Evolutionary conservation across 1,284 basidiomycete species (phyloP), one percentile per base, ranked within the genome.

Genomic region (Dichomitus squalens): DNA sequence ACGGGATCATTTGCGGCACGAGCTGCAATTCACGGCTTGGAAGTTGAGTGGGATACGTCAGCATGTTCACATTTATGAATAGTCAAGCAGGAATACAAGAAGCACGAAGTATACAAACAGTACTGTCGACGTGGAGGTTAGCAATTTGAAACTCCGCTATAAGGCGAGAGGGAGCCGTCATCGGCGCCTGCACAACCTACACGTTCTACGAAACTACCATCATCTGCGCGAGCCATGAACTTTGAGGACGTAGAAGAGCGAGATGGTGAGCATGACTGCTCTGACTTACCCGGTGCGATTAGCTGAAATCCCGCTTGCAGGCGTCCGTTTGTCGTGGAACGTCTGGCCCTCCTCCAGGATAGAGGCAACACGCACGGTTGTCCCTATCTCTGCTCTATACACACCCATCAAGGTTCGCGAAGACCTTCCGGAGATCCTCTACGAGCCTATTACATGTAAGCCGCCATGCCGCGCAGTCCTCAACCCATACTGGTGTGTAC

Each of bases 361-460:
- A 77, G 97, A 99, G 78, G 94, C 96, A 8, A 98, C 96, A 41
- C 84, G 97, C 66, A 99, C 95, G 11, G 97, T 99, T 47, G 96
- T 99, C 7, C 96, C 96, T 65, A 98, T 99, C 70, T 90, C 95
- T 29, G 95, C 96, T 14, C 83, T 99, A n/a, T 99, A 99, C 79
- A 96, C 94, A 0, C 96, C 97, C 16, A 80, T 99, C 67, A 99
- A 98, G 79, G 85, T 93, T 66, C 84, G 96, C 56, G 95, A 96
- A 65, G 96, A 98, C 72, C 83, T 99, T 0, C 96, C 96, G 1
- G 95, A 96, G 1, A 96, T 99, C 34, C 78, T 98, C 53, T 99
- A 99, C 72, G 96, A 98, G 73, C 97, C 96, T 12, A 96, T 99
- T 47, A 96, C 95, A 12, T 99, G 97, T 82, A 99, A 98, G 77